Evolutionary conservation across 257 asterid species (phyloP).

Genomic region (Gentiana dahurica): DNA sequence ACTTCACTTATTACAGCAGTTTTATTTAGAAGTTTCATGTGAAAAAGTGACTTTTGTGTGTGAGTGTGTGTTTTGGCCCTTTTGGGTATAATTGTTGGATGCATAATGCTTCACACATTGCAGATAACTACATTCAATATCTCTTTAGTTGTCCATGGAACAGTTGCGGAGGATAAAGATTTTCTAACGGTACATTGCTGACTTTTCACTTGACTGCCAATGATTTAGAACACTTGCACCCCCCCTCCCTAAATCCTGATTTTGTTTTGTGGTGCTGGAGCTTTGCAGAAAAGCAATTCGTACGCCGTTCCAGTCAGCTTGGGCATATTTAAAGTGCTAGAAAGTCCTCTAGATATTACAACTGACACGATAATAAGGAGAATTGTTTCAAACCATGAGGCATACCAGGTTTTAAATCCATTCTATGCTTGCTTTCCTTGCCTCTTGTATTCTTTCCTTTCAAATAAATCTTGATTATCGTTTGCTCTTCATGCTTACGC

Average conservation of each 20-base stretch:
- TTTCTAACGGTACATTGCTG: conserved; percentile 55
- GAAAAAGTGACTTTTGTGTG: neutral
- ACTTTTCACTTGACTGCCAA: conserved; percentile 2
- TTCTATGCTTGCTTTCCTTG: too few species aligned
- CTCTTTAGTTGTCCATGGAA: conserved; percentile 82
- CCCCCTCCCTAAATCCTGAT: neutral
- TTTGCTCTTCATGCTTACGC: neutral
- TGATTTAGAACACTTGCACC: neutral
- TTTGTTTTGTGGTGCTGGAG: neutral
- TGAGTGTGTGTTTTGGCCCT: neutral
- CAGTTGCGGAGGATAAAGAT: conserved; percentile 76
- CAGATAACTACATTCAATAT: conserved; percentile 84
- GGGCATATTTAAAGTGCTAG: conserved; percentile 60
- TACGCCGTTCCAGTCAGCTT: conserved; percentile 61
- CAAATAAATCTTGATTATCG: neutral
- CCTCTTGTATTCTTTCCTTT: neutral
- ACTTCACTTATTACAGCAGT: too few species aligned
- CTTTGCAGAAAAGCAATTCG: conserved; percentile 59
- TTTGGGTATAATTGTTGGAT: neutral
- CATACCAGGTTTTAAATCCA: conserved; percentile 55
- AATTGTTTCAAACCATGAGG: conserved; percentile 86
- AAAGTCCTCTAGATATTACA: conserved; percentile 84
- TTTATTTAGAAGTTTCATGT: neutral
- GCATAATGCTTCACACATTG: conserved; percentile 10
- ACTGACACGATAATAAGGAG: conserved; percentile 91